Evolutionary conservation across 129 eudicot species (phyloP).

Genomic region (Kitagawia praeruptora): DNA sequence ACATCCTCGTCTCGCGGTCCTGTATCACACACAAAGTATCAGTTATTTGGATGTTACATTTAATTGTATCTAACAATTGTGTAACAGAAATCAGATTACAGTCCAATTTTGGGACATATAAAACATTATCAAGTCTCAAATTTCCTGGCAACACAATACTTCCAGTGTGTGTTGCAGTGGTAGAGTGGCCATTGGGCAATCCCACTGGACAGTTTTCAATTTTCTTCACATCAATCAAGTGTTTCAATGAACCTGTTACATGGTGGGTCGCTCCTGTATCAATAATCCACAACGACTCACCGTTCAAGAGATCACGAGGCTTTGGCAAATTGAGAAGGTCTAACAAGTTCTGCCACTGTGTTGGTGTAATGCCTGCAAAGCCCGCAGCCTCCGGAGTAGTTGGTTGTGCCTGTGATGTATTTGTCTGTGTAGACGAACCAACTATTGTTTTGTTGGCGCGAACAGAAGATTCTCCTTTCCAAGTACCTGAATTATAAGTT

Average conservation of each 20-base stretch:
- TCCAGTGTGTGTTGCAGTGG: too few relatives aligned
- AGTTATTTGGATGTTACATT: not conserved
- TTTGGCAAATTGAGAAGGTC: not conserved
- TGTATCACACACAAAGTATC: not conserved
- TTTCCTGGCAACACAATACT: not conserved
- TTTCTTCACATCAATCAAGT: not conserved
- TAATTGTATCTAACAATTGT: not conserved
- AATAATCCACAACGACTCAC: not conserved
- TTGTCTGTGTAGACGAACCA: not conserved
- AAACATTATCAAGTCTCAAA: not conserved
- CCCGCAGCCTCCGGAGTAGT: too few relatives aligned
- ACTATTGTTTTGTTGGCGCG: not conserved
- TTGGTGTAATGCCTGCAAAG: too few relatives aligned
- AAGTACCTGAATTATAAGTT: too few relatives aligned
- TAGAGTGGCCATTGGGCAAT: not conserved
- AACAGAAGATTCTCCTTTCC: not conserved
- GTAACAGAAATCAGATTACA: not conserved
- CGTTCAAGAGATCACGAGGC: not conserved
- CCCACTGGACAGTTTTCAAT: not conserved
- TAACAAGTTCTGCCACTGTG: not conserved
- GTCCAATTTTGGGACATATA: not conserved
- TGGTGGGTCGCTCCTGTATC: not conserved
- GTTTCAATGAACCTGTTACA: not conserved
- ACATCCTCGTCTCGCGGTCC: not conserved
- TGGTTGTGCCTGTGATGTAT: too few relatives aligned